These are phyloP conservation scores for Orbilia oligospora DNA, from an alignment of 2,329 filamentous ascomycete species.

Conservation along the genomic window DNA sequence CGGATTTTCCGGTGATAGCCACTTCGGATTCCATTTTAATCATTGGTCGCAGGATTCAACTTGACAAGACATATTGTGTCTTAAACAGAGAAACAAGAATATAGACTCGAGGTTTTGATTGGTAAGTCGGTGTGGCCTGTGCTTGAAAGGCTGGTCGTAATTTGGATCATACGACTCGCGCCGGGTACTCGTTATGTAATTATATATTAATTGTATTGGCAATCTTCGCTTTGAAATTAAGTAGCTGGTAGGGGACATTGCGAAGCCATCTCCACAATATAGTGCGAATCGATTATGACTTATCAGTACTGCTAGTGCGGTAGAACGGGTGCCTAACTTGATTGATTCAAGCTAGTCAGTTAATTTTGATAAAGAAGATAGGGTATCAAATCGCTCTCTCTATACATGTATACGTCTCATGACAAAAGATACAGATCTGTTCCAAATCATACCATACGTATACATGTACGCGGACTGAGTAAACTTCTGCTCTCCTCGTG, in stretches of 20 bases:
- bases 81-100: neutral
- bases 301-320: neutral
- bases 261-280: slow-evolving; percentile 6
- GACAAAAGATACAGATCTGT: neutral
- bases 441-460: slow-evolving; percentile 1
- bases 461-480: too few relatives aligned
- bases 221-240: neutral
- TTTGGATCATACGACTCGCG: slow-evolving; percentile 17
- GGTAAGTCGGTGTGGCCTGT: neutral
- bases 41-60: neutral
- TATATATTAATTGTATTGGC: neutral
- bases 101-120: neutral
- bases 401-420: neutral
- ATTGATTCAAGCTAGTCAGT: slow-evolving; percentile 1
- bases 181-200: slow-evolving; percentile 6
- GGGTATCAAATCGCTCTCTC: slow-evolving; percentile 4
- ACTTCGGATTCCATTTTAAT: slow-evolving; percentile 10
- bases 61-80: neutral
- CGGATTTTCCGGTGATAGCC: neutral
- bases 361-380: neutral
- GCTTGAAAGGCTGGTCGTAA: neutral
- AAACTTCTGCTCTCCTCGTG: neutral
- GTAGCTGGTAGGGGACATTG: neutral
- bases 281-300: slow-evolving; percentile 9
- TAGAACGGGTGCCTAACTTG: neutral